Evolutionary conservation across 139 green algal genomes (phyloP).

Genomic region (Picochlorum sp.): DNA sequence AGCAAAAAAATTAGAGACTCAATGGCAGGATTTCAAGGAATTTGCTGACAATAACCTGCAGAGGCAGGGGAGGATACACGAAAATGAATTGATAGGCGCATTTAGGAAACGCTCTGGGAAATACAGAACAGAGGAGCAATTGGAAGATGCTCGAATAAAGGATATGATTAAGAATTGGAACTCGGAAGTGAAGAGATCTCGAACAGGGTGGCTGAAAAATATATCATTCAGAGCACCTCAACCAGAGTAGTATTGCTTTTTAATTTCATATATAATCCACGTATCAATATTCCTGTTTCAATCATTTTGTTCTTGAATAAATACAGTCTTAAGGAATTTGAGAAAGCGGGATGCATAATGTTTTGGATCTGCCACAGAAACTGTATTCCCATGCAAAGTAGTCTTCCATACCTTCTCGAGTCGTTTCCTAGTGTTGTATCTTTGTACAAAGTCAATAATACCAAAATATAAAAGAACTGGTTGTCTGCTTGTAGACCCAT

Average conservation of each 20-base stretch:
- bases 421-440: constrained; percentile 56
- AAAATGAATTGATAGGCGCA: constrained; percentile 46
- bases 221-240: constrained; percentile 7
- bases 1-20: constrained; percentile 37
- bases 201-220: constrained; percentile 39
- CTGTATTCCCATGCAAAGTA: constrained; percentile 32
- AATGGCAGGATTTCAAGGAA: constrained; percentile 58
- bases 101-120: constrained; percentile 26
- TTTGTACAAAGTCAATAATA: constrained; percentile 72
- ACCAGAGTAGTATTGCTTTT: neutral
- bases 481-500: neutral
- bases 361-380: constrained; percentile 43
- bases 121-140: constrained; percentile 29
- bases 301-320: constrained; percentile 1
- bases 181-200: constrained; percentile 32
- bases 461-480: constrained; percentile 58
- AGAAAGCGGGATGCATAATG: constrained; percentile 42
- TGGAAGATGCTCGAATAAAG: constrained; percentile 34
- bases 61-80: constrained; percentile 50
- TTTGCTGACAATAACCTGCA: constrained; percentile 44
- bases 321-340: constrained; percentile 19
- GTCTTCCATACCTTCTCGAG: constrained; percentile 52
- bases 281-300: neutral
- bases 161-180: constrained; percentile 57
- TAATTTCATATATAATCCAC: neutral